These are phyloP conservation scores for Ophiostoma montium DNA, from an alignment of 2,329 filamentous ascomycete species.

Conservation along the genomic window DNA sequence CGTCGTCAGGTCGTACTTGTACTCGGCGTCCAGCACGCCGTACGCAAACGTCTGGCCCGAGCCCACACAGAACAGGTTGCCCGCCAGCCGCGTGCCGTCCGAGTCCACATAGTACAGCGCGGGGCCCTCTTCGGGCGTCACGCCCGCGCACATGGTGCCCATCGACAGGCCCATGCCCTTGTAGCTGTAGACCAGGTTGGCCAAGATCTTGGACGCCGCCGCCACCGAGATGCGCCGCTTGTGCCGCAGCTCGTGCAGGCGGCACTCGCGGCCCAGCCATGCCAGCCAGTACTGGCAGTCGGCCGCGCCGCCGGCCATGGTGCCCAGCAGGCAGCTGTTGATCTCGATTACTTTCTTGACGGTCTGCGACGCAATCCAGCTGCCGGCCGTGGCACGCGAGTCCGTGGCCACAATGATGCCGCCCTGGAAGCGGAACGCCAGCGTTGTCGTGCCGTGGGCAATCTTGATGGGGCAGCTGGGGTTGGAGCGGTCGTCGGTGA, in stretches of 20 bases:
- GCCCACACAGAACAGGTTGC: slow-evolving; percentile 96
- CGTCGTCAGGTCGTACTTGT: slow-evolving; percentile 73
- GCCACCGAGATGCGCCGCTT: slow-evolving; percentile 98
- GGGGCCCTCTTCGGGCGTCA: slow-evolving; percentile 87
- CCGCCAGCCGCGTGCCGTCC: slow-evolving; percentile 81
- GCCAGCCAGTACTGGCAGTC: slow-evolving; percentile 99
- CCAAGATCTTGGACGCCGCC: slow-evolving; percentile 93
- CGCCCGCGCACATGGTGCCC: slow-evolving; percentile 98
- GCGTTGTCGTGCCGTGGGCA: slow-evolving; percentile 93
- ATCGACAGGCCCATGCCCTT: slow-evolving; percentile 98
- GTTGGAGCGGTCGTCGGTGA: slow-evolving; percentile 95
- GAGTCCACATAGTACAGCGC: slow-evolving; percentile 98
- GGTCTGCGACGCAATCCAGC: slow-evolving; percentile 99
- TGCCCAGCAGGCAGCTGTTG: slow-evolving; percentile 84
- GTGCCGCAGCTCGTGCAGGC: slow-evolving; percentile 96
- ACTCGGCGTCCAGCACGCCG: slow-evolving; percentile 92
- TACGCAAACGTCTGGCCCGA: slow-evolving; percentile 98
- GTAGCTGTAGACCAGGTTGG: slow-evolving; percentile 96
- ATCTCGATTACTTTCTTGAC: slow-evolving; percentile 99
- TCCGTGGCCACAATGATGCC: slow-evolving; percentile 98
- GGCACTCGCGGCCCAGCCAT: slow-evolving; percentile 97
- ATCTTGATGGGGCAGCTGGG: slow-evolving; percentile 98
- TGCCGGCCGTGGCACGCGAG: slow-evolving; percentile 89
- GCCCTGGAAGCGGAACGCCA: slow-evolving; percentile 95
- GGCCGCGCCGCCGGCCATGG: slow-evolving; percentile 96